A percentile compares a stretch with the other conserved stretches of the same genome.
These are phyloP conservation scores for Aspergillus glaucus DNA, from an alignment of 2,329 filamentous ascomycete species.

Conservation along the genomic window DNA sequence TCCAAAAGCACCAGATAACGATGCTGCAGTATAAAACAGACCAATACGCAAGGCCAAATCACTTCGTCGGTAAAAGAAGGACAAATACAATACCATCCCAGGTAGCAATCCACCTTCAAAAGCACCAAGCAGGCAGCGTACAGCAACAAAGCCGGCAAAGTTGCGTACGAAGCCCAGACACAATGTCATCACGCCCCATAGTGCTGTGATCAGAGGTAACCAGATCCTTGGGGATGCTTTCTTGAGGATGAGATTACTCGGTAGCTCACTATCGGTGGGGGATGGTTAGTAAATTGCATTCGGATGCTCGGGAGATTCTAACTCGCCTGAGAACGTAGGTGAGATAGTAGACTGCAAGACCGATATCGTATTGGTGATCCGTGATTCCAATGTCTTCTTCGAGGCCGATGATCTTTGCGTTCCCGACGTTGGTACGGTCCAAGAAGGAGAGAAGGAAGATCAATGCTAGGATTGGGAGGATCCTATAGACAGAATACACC, in stretches of 20 bases:
- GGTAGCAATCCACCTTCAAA: constrained; percentile 61
- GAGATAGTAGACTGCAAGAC: constrained; percentile 59
- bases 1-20: constrained; percentile 59
- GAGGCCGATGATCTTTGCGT: constrained; percentile 60
- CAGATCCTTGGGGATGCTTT: constrained; percentile 55
- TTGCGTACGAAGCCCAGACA: constrained; percentile 32
- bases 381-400: constrained; percentile 53
- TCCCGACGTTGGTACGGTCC: constrained; percentile 68
- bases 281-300: not conserved
- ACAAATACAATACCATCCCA: constrained; percentile 62
- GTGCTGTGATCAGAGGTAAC: constrained; percentile 51
- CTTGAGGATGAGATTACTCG: constrained; percentile 59
- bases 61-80: constrained; percentile 53
- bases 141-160: constrained; percentile 52
- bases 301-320: not conserved
- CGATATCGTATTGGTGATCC: constrained; percentile 58
- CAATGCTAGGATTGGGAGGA: constrained; percentile 57
- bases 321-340: constrained; percentile 50
- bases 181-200: constrained; percentile 54
- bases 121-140: constrained; percentile 56
- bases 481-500: constrained; percentile 31
- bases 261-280: constrained; percentile 48
- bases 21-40: constrained; percentile 62
- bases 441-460: constrained; percentile 61
- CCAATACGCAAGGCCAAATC: constrained; percentile 60